Percentiles rank a stretch among this genome's conserved stretches.
Evolutionary conservation across 306 rosid genomes (phyloP).

Genomic region (Castanopsis chinensis): DNA sequence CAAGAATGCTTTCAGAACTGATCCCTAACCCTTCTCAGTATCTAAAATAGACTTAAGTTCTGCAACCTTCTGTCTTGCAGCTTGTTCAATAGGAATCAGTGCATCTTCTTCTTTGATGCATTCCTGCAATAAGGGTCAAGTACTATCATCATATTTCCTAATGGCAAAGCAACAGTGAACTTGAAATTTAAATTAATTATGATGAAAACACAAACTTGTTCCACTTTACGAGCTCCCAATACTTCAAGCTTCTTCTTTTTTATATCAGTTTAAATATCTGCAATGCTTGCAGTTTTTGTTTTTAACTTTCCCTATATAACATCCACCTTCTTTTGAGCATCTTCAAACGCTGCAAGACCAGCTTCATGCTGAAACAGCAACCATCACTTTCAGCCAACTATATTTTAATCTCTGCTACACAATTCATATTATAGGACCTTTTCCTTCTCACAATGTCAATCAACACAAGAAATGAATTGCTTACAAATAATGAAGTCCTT

Average conservation of each 20-base stretch:
- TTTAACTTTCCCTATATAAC: slow-evolving; percentile 49
- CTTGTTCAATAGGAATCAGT: slow-evolving; percentile 78
- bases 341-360: slow-evolving; percentile 61
- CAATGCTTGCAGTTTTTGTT: slow-evolving; percentile 46
- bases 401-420: slow-evolving; percentile 10
- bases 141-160: slow-evolving; percentile 21
- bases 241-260: slow-evolving; percentile 63
- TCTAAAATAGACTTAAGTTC: slow-evolving; percentile 80
- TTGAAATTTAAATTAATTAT: background rate
- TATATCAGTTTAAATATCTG: slow-evolving; percentile 52
- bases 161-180: background rate
- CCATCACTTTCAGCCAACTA: slow-evolving; percentile 13
- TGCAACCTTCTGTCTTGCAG: slow-evolving; percentile 92
- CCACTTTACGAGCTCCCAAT: slow-evolving; percentile 59
- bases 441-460: background rate
- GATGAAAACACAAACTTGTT: slow-evolving; percentile 55
- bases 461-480: too few species aligned
- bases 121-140: slow-evolving; percentile 43
- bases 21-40: slow-evolving; percentile 88
- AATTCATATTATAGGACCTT: background rate
- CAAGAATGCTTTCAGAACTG: slow-evolving; percentile 74
- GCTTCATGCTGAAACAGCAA: slow-evolving; percentile 71
- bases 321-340: slow-evolving; percentile 70
- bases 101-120: slow-evolving; percentile 71
- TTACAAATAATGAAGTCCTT: background rate